A percentile compares a stretch with the other conserved stretches of the same genome.
Evolutionary conservation across 441 rosid genomes (phyloP).

Genomic region (Mallotus repandus): DNA sequence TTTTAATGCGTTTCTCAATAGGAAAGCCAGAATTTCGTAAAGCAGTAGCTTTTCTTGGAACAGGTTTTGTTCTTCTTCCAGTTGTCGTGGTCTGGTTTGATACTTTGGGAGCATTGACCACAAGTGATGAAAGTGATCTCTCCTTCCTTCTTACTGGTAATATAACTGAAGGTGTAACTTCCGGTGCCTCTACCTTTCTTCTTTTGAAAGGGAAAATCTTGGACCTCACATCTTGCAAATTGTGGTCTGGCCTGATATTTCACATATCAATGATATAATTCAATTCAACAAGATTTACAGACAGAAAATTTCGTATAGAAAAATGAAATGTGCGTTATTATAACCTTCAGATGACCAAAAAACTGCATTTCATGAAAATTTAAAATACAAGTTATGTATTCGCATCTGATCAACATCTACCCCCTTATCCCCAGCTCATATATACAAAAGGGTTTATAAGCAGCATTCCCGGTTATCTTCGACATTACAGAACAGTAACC

Average conservation of each 20-base stretch:
- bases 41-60: conserved; percentile 44
- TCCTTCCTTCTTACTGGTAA: conserved; percentile 63
- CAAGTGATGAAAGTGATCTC: conserved; percentile 66
- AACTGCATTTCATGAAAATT: background rate
- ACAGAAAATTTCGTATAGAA: conserved; percentile 10
- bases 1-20: conserved; percentile 41
- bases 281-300: conserved; percentile 11
- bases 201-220: conserved; percentile 65
- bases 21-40: conserved; percentile 40
- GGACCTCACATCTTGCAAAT: conserved; percentile 65
- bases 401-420: background rate
- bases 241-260: conserved; percentile 67
- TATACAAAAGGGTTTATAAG: background rate
- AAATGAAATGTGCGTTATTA: background rate
- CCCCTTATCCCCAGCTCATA: background rate
- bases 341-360: background rate
- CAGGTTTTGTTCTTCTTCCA: conserved; percentile 55
- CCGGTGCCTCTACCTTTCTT: conserved; percentile 57
- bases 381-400: background rate
- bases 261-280: conserved; percentile 17
- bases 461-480: background rate
- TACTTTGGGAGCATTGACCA: conserved; percentile 59
- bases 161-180: conserved; percentile 38
- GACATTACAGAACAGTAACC: background rate
- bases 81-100: conserved; percentile 44